Evolutionary conservation across 305 asterid species (phyloP), one percentile per base, ranked within the genome.

Genomic region (Caryopteris hybrid): DNA sequence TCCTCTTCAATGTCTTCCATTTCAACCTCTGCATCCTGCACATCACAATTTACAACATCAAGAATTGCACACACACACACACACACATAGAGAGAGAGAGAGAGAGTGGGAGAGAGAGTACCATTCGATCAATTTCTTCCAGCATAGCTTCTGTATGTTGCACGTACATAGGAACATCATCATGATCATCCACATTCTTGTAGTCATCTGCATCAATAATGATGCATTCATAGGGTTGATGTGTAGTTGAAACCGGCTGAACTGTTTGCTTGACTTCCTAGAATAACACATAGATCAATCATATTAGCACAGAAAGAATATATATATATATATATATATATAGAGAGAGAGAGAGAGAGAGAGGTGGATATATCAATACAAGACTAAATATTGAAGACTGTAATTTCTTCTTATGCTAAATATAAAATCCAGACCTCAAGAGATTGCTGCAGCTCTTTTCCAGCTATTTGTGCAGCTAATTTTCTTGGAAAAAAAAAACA

Each of bases 81-180:
- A 31, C 0, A 0, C 36, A 31, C n/a, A n/a, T n/a, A 34, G 41
- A 7, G 41, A 34, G 41, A 9, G 41, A 20, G 17, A 33, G 41
- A 2, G 8, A 4, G n/a, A 11, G 17, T 11, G 6, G 6, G 10
- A 12, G 11, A 45, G 16, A 9, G n/a, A 45, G 53, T 74, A 88
- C 98, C 98, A 93, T 90, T 66, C 76, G 66, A 38, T 90, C 91
- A 20, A 88, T 90, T 75, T 93, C 98, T 73, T 86, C 88, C 69
- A 90, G 75, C 83, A 88, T 82, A 53, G 95, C 88, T 77, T 85
- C 89, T 11, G 96, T 85, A 68, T 88, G 91, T 22, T 83, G 93
- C 74, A 90, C 87, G 54, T 69, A 86, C 89, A 83, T 86, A 0
- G 96, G 92, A 70, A 88, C 87, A 13, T 78, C 86, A 9, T 77